phyloP scores from a whole-genome alignment of 2,329 filamentous ascomycete species.

The Diaporthe longicolla region DNA sequence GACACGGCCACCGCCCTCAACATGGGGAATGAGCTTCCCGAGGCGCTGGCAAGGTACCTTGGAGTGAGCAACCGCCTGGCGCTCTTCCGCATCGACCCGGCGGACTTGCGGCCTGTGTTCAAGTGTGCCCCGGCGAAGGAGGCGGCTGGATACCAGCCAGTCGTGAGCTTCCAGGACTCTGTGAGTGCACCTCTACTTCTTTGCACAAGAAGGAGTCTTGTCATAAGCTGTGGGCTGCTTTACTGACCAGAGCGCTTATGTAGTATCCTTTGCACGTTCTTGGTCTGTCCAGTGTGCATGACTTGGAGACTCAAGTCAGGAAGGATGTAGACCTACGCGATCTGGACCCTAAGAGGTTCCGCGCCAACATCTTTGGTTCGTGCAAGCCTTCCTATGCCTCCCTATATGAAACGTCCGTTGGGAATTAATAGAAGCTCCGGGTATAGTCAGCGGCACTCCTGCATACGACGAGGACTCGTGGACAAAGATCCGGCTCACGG shows the following conservation, averaged over 20 bases:
- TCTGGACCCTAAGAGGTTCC: slow-evolving; percentile 75
- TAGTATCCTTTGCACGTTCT: slow-evolving; percentile 80
- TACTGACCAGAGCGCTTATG: slow-evolving; percentile 15
- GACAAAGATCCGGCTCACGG: slow-evolving; percentile 71
- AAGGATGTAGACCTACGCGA: slow-evolving; percentile 62
- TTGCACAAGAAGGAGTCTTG: background rate
- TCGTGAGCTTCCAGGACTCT: slow-evolving; percentile 78
- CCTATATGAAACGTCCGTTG: background rate
- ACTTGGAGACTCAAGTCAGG: slow-evolving; percentile 69
- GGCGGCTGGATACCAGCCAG: slow-evolving; percentile 73
- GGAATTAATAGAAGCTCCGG: background rate
- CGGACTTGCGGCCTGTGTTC: slow-evolving; percentile 69
- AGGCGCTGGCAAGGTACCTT: slow-evolving; percentile 75
- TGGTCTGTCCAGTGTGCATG: slow-evolving; percentile 74
- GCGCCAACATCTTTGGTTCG: slow-evolving; percentile 79
- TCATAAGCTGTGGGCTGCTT: background rate
- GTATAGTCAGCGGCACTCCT: slow-evolving; percentile 70
- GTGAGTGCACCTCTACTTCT: slow-evolving; percentile 59
- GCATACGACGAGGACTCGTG: slow-evolving; percentile 80
- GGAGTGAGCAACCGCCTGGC: slow-evolving; percentile 76
- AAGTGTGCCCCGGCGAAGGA: slow-evolving; percentile 71
- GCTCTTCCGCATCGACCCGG: slow-evolving; percentile 77
- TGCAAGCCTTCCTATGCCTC: slow-evolving; percentile 4
- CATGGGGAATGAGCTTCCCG: slow-evolving; percentile 70
- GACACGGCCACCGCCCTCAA: slow-evolving; percentile 70